Conservation (phyloP, 139 green algal species). For the Tetradesmus obliquus region DNA sequence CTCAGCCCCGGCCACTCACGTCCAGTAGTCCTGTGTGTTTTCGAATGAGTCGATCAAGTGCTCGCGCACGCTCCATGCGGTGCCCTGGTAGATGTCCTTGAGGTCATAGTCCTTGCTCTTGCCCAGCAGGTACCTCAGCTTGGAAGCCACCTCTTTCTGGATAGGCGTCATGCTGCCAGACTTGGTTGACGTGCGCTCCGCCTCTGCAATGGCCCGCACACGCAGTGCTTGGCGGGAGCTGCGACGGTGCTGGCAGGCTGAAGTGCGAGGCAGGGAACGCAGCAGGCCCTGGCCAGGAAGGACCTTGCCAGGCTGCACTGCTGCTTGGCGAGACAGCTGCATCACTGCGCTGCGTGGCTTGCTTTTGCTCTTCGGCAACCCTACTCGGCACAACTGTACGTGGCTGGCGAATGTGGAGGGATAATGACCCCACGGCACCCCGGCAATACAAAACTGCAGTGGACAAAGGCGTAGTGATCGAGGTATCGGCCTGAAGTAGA, state of each 20-base stretch:
- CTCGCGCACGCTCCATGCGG: constrained; percentile 85
- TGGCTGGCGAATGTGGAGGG: background rate
- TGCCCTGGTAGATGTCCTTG: constrained; percentile 67
- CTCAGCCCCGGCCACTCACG: constrained; percentile 53
- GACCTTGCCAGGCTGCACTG: constrained; percentile 18
- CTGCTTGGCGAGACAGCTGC: constrained; percentile 19
- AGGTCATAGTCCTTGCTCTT: constrained; percentile 25
- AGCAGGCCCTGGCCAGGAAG: constrained; percentile 2
- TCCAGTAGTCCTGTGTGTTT: constrained; percentile 87
- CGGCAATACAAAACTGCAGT: background rate
- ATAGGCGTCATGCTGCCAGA: constrained; percentile 30
- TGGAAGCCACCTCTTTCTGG: constrained; percentile 50
- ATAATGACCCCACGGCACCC: background rate
- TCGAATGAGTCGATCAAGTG: constrained; percentile 87
- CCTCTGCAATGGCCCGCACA: constrained; percentile 50
- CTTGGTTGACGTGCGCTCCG: constrained; percentile 43
- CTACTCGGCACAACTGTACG: background rate
- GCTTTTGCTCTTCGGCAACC: constrained; percentile 10
- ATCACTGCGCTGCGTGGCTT: constrained; percentile 16
- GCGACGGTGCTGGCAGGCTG: constrained; percentile 25
- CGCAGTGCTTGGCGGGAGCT: constrained; percentile 29
- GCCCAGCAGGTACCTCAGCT: constrained; percentile 57
- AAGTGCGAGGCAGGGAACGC: background rate
- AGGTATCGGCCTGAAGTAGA: background rate
- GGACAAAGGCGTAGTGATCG: background rate